Evolutionary conservation across 1,139 yeast species (phyloP).

Genomic region (Casaregolazyma lundiana): DNA sequence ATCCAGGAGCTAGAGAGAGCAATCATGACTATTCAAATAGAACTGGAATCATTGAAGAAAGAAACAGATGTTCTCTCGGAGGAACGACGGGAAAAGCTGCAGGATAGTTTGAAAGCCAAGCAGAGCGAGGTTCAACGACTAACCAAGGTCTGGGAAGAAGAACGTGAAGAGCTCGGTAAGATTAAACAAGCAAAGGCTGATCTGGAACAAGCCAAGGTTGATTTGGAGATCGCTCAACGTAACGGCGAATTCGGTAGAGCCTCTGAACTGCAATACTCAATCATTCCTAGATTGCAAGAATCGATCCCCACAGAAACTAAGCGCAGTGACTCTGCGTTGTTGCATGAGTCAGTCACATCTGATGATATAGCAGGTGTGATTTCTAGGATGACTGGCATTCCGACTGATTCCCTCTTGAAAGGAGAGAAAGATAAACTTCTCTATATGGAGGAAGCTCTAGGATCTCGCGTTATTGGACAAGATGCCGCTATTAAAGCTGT

Average conservation of each 20-base stretch:
- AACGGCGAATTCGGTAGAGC: conserved; percentile 84
- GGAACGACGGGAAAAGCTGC: conserved; percentile 64
- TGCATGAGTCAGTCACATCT: conserved; percentile 90
- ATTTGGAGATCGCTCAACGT: conserved; percentile 76
- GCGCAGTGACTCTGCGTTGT: conserved; percentile 34
- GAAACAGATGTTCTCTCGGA: conserved; percentile 82
- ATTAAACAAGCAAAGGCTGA: conserved; percentile 76
- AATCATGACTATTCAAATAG: conserved; percentile 92
- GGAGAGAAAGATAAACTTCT: conserved; percentile 90
- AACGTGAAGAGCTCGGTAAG: conserved; percentile 65
- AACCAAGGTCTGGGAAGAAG: conserved; percentile 83
- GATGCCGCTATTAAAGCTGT: conserved; percentile 89
- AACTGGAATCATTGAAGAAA: conserved; percentile 84
- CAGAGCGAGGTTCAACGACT: conserved; percentile 61
- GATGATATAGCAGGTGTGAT: conserved; percentile 92
- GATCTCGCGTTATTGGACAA: conserved; percentile 84
- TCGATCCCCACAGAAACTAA: conserved; percentile 48
- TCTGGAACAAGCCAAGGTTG: conserved; percentile 77
- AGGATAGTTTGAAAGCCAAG: conserved; percentile 59
- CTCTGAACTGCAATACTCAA: conserved; percentile 81
- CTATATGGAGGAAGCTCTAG: conserved; percentile 77
- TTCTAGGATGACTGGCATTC: conserved; percentile 93
- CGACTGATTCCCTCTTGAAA: conserved; percentile 83
- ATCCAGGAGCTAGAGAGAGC: conserved; percentile 84
- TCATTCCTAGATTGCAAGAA: conserved; percentile 72